Percentiles rank a stretch among this genome's conserved stretches.
Conservation (phyloP, 2,329 filamentous ascomycete species). For the Alternaria atra region DNA sequence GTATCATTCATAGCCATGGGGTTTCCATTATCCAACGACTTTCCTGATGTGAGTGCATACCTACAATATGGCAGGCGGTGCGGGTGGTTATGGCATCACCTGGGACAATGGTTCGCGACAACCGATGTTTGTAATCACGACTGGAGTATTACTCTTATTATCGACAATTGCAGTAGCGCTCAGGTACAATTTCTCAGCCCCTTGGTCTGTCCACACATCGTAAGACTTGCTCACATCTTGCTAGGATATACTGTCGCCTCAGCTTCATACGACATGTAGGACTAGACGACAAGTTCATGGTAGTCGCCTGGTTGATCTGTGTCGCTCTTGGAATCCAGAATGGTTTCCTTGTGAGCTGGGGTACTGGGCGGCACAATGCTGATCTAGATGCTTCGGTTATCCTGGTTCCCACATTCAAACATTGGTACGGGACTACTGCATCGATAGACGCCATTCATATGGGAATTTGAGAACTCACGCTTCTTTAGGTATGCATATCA, state of each 20-base stretch:
- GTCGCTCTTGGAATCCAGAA: background rate
- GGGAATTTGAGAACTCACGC: background rate
- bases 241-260: constrained; percentile 25
- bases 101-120: constrained; percentile 28
- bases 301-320: constrained; percentile 4
- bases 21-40: background rate
- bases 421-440: background rate
- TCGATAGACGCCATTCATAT: fast-evolving
- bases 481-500: constrained; percentile 33
- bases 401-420: background rate
- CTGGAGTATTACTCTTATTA: constrained; percentile 21
- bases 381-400: background rate
- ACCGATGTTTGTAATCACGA: constrained; percentile 27
- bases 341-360: background rate
- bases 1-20: background rate
- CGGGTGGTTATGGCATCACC: constrained; percentile 13
- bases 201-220: no score
- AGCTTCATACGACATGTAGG: constrained; percentile 19
- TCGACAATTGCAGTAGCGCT: constrained; percentile 12
- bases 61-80: background rate
- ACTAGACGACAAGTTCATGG: constrained; percentile 31
- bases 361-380: background rate
- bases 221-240: background rate
- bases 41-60: background rate
- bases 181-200: background rate